Percentiles rank a stretch among this genome's conserved stretches.
Conservation (phyloP, 345 rosid species). For the Triadica sebifera region DNA sequence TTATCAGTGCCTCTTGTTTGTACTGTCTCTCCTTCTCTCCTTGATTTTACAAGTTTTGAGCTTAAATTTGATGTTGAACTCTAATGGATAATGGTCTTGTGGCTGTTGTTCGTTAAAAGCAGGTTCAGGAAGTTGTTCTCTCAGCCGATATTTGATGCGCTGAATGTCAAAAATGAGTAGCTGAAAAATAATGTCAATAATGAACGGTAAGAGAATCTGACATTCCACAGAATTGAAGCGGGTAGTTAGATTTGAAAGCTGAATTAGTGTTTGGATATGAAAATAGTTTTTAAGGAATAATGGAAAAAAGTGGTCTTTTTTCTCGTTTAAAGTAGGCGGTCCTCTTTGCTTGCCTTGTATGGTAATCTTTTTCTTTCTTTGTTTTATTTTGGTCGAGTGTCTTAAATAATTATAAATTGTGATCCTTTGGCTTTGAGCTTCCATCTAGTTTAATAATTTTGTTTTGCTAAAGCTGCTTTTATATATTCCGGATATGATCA, state of each 20-base stretch:
- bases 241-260: background rate
- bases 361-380: background rate
- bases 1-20: conserved; percentile 85
- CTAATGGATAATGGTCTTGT: conserved; percentile 4
- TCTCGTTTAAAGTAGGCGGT: background rate
- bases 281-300: background rate
- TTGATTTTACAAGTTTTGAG: background rate
- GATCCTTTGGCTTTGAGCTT: background rate
- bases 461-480: background rate
- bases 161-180: conserved; percentile 68
- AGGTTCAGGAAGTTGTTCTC: conserved; percentile 85
- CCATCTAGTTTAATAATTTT: background rate
- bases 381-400: background rate
- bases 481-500: background rate
- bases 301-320: background rate
- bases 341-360: conserved; percentile 1
- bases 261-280: background rate
- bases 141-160: conserved; percentile 73
- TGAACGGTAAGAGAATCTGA: conserved; percentile 48
- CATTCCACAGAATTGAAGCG: conserved; percentile 7
- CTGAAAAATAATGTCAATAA: conserved; percentile 65
- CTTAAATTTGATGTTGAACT: background rate
- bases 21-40: conserved; percentile 27
- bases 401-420: background rate
- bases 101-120: conserved; percentile 9